Evolutionary conservation across 164 flowering plant species (phyloP).

Genomic region (Litsea cubeba): DNA sequence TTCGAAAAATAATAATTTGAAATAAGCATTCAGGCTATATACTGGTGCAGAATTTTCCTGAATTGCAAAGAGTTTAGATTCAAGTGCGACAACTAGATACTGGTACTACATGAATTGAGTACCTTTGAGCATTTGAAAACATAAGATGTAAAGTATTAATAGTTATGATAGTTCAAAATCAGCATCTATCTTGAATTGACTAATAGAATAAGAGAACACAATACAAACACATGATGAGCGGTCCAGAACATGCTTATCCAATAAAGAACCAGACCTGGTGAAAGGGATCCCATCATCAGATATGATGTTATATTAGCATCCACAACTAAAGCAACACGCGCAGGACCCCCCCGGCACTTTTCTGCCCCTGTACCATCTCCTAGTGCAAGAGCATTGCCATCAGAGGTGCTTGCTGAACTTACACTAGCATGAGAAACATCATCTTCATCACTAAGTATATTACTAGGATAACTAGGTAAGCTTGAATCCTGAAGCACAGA

Average conservation of each 20-base stretch:
- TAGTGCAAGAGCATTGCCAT: slow-evolving; percentile 42
- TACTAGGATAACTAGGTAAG: slow-evolving; percentile 41
- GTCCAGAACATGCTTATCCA: neutral
- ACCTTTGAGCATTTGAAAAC: neutral
- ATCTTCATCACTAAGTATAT: slow-evolving; percentile 61
- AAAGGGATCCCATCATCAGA: slow-evolving; percentile 99
- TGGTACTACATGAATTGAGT: too few species aligned
- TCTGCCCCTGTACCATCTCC: slow-evolving; percentile 52
- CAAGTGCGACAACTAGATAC: neutral
- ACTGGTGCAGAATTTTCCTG: too few species aligned
- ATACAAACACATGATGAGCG: neutral
- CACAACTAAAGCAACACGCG: slow-evolving; percentile 91
- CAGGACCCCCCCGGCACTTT: slow-evolving; percentile 31
- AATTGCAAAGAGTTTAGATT: too few species aligned
- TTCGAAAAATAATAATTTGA: too few species aligned
- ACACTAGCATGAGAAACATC: slow-evolving; percentile 60
- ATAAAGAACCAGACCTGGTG: slow-evolving; percentile 66
- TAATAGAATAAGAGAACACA: neutral
- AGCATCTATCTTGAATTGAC: neutral
- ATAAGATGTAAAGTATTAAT: neutral
- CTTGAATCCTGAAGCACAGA: slow-evolving; percentile 75
- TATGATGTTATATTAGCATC: slow-evolving; percentile 99
- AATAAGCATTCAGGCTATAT: too few species aligned
- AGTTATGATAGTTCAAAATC: neutral
- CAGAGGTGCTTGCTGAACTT: slow-evolving; percentile 52